Conservation (phyloP, 768 basidiomycete genomes). For the Podaxis sp. region DNA sequence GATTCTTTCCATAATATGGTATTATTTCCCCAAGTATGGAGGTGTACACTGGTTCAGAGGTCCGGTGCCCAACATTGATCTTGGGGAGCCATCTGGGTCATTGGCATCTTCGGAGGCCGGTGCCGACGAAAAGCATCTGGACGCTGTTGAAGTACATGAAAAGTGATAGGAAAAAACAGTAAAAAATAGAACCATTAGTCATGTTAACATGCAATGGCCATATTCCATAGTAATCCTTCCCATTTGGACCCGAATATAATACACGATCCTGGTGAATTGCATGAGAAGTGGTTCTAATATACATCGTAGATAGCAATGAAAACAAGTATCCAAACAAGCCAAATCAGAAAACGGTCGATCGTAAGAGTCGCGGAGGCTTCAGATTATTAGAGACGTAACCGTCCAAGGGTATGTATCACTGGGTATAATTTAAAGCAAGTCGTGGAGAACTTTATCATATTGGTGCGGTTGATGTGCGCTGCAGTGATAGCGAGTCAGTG, state of each 20-base stretch:
- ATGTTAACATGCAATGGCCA: not conserved
- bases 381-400: too few relatives aligned
- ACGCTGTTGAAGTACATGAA: not conserved
- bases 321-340: too few relatives aligned
- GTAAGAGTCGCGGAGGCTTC: not conserved
- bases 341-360: not conserved
- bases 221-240: not conserved
- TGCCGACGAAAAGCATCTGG: slow-evolving; percentile 1
- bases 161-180: not conserved
- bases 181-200: not conserved
- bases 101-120: not conserved
- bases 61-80: slow-evolving; percentile 47
- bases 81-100: not conserved
- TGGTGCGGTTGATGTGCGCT: slow-evolving; percentile 81
- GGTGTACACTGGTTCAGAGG: slow-evolving; percentile 77
- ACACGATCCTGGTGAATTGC: too few relatives aligned
- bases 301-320: too few relatives aligned
- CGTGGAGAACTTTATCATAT: slow-evolving; percentile 75
- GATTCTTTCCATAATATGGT: slow-evolving; percentile 60
- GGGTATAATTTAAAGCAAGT: slow-evolving; percentile 47
- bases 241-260: too few relatives aligned
- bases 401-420: not conserved
- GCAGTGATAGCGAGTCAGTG: slow-evolving; percentile 11
- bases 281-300: too few relatives aligned
- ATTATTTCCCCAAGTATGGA: slow-evolving; percentile 72